Percentiles rank a stretch among this genome's conserved stretches.
Conservation (phyloP, 106 monocot species). For the Dioscorea zingiberensis region DNA sequence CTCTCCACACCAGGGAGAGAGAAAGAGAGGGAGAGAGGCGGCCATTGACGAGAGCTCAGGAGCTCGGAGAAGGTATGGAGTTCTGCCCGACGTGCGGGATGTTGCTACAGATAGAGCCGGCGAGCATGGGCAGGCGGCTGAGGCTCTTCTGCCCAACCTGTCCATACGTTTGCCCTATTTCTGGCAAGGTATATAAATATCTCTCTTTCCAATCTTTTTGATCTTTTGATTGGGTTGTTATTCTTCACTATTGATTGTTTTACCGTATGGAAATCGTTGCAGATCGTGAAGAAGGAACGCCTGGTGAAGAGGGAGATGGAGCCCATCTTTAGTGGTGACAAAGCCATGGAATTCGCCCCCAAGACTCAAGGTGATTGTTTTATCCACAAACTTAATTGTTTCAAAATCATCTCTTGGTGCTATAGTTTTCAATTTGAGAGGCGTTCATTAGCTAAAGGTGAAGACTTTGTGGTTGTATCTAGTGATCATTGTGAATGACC, state of each 20-base stretch:
- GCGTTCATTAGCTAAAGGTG: no score
- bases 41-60: no score
- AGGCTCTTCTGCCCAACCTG: conserved; percentile 48
- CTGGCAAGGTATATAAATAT: conserved; percentile 27
- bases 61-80: not conserved
- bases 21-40: no score
- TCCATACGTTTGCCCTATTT: conserved; percentile 47
- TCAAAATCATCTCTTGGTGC: no score
- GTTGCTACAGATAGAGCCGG: conserved; percentile 51
- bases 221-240: not conserved
- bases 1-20: no score
- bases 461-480: no score
- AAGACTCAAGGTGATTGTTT: conserved; percentile 21
- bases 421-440: no score
- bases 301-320: conserved; percentile 34
- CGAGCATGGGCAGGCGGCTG: conserved; percentile 18
- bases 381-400: not conserved
- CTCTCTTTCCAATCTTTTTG: not conserved
- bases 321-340: conserved; percentile 32
- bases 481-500: no score
- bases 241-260: not conserved
- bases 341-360: conserved; percentile 23
- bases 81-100: conserved; percentile 28
- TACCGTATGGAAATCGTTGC: not conserved
- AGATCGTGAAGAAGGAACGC: conserved; percentile 37